Evolutionary conservation across 176 grass and related monocot species (phyloP).

Genomic region (Hsuehochloa calcarea): DNA sequence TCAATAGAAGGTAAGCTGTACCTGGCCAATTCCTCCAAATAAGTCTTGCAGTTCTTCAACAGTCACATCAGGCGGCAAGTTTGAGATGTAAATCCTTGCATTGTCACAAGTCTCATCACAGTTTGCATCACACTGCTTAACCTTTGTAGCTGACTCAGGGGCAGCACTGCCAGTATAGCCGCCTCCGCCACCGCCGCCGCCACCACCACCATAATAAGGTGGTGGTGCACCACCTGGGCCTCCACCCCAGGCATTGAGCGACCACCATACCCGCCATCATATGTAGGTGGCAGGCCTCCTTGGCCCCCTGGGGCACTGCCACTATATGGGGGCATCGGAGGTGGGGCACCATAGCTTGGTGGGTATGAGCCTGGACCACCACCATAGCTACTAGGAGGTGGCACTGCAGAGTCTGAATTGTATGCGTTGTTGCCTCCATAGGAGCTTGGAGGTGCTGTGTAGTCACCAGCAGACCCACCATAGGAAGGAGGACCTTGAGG

Average conservation of each 20-base stretch:
- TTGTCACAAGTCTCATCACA: too few relatives aligned
- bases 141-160: constrained; percentile 20
- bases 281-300: constrained; percentile 55
- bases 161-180: constrained; percentile 43
- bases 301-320: constrained; percentile 40
- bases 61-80: too few relatives aligned
- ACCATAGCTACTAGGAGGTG: constrained; percentile 65
- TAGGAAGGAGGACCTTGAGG: constrained; percentile 66
- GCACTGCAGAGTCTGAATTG: constrained; percentile 61
- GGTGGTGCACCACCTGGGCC: constrained; percentile 42
- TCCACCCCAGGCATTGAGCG: constrained; percentile 48
- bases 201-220: constrained; percentile 36
- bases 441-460: constrained; percentile 48
- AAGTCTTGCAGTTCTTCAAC: too few relatives aligned
- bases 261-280: constrained; percentile 68
- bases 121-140: too few relatives aligned
- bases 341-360: constrained; percentile 70
- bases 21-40: too few relatives aligned
- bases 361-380: constrained; percentile 73
- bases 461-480: constrained; percentile 58
- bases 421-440: constrained; percentile 68
- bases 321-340: constrained; percentile 54
- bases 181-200: constrained; percentile 3
- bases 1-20: too few relatives aligned
- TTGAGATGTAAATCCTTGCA: too few relatives aligned